Evolutionary conservation across 1,284 basidiomycete species (phyloP).

Genomic region (Volvariella surrecta): DNA sequence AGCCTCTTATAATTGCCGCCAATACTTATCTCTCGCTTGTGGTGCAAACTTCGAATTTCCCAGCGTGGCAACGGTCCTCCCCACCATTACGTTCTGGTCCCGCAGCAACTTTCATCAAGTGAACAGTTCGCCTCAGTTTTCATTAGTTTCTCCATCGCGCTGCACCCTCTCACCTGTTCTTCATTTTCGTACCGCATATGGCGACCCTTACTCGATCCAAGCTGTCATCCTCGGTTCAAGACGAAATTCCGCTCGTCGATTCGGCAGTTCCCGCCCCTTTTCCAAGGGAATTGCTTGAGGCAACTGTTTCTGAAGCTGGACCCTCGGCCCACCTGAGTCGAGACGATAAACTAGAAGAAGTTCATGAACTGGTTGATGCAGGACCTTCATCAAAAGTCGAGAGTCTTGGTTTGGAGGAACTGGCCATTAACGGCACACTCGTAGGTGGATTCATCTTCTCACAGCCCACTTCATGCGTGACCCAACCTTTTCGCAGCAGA

Average conservation of each 20-base stretch:
- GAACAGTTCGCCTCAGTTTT: too few relatives aligned
- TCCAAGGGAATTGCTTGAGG: slow-evolving; percentile 19
- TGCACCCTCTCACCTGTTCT: not conserved
- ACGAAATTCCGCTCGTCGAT: slow-evolving; percentile 12
- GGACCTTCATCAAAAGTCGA: not conserved
- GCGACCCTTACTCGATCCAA: slow-evolving; percentile 24
- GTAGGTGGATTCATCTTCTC: slow-evolving; percentile 11
- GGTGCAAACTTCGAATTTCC: too few relatives aligned
- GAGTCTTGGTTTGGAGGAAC: slow-evolving; percentile 1
- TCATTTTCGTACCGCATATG: slow-evolving; percentile 12
- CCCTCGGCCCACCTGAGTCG: slow-evolving; percentile 1
- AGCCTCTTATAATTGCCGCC: too few relatives aligned
- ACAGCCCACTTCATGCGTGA: slow-evolving; percentile 3
- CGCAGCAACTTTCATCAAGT: too few relatives aligned
- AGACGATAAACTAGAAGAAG: not conserved
- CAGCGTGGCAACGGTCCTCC: too few relatives aligned
- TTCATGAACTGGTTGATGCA: slow-evolving; percentile 3
- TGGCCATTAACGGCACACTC: slow-evolving; percentile 11
- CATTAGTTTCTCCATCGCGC: too few relatives aligned
- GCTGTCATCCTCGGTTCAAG: too few relatives aligned
- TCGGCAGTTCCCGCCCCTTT: slow-evolving; percentile 22
- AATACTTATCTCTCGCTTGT: too few relatives aligned
- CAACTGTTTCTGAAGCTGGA: slow-evolving; percentile 7
- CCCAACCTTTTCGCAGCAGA: slow-evolving; percentile 23
- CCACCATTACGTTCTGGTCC: too few relatives aligned